Percentiles rank a stretch among this genome's conserved stretches.
Evolutionary conservation across 2,329 filamentous ascomycete species (phyloP).

Genomic region (Aspergillus sojae): DNA sequence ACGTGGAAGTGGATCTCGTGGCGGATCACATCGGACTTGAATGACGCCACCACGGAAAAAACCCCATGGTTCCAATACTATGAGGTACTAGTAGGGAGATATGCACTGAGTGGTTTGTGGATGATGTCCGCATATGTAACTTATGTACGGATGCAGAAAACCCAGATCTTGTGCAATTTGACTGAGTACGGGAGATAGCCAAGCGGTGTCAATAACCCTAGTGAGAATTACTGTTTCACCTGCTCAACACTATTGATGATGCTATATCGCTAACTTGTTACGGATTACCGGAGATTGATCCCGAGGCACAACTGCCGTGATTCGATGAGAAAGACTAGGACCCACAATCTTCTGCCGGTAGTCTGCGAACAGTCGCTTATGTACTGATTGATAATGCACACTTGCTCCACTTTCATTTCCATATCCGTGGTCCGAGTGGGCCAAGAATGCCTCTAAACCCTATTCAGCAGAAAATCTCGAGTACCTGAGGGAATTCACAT

Average conservation of each 20-base stretch:
- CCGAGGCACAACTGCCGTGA: not conserved
- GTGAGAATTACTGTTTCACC: not conserved
- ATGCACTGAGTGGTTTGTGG: too few relatives aligned
- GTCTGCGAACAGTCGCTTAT: not conserved
- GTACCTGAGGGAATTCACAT: not conserved
- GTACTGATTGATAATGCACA: not conserved
- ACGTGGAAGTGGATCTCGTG: too few relatives aligned
- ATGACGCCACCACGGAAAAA: too few relatives aligned
- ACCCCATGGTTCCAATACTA: too few relatives aligned
- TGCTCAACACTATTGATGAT: not conserved
- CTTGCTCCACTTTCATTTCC: not conserved
- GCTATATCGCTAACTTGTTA: not conserved
- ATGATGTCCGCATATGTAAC: too few relatives aligned
- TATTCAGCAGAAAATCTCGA: not conserved
- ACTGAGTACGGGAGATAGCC: too few relatives aligned
- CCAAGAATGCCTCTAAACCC: not conserved
- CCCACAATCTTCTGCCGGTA: not conserved
- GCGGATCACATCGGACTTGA: too few relatives aligned
- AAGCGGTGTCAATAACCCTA: not conserved
- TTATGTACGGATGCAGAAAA: too few relatives aligned
- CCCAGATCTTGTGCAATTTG: too few relatives aligned
- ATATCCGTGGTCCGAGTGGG: not conserved
- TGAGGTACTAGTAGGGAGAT: too few relatives aligned
- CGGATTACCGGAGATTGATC: not conserved
- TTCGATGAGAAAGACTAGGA: not conserved